These are phyloP conservation scores for Endocalyx cinctus DNA, from an alignment of 2,329 filamentous ascomycete species.

Conservation along the genomic window DNA sequence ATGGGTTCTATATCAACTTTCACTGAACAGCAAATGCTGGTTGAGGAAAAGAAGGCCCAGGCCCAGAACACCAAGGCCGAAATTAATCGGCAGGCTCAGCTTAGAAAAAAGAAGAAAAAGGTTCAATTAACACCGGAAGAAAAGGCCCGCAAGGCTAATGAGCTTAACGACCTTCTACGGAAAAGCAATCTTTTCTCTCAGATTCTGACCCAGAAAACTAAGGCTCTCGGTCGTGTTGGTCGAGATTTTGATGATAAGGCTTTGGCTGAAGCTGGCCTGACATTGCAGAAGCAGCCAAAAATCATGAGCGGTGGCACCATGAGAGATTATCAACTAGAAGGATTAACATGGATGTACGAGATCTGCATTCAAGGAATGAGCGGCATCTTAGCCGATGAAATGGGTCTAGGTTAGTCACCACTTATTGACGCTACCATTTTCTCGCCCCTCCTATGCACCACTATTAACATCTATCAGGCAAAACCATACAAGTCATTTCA, in stretches of 20 bases:
- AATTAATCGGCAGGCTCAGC: conserved; percentile 35
- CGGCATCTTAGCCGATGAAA: conserved; percentile 88
- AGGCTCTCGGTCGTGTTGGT: conserved; percentile 58
- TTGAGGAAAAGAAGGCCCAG: conserved; percentile 42
- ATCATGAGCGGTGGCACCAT: conserved; percentile 84
- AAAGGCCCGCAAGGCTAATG: conserved; percentile 52
- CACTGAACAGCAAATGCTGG: conserved; percentile 27
- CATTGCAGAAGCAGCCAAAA: conserved; percentile 80
- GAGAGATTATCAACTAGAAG: conserved; percentile 91
- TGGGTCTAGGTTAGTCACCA: conserved; percentile 65
- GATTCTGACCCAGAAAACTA: conserved; percentile 59
- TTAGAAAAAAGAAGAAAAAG: conserved; percentile 38
- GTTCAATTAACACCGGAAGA: conserved; percentile 47
- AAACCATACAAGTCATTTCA: conserved; percentile 87
- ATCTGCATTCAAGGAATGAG: conserved; percentile 75
- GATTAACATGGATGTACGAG: conserved; percentile 93
- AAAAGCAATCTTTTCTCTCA: conserved; percentile 59
- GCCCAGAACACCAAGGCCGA: conserved; percentile 45
- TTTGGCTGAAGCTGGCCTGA: conserved; percentile 61
- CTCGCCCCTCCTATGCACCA: not conserved
- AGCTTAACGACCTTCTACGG: conserved; percentile 54
- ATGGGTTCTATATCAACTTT: conserved; percentile 23
- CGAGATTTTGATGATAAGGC: conserved; percentile 56
- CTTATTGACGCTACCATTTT: too few relatives aligned
- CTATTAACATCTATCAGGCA: conserved; percentile 46